These are phyloP conservation scores for Rhododendron simsii DNA, from an alignment of 148 eudicot species.

Conservation along the genomic window DNA sequence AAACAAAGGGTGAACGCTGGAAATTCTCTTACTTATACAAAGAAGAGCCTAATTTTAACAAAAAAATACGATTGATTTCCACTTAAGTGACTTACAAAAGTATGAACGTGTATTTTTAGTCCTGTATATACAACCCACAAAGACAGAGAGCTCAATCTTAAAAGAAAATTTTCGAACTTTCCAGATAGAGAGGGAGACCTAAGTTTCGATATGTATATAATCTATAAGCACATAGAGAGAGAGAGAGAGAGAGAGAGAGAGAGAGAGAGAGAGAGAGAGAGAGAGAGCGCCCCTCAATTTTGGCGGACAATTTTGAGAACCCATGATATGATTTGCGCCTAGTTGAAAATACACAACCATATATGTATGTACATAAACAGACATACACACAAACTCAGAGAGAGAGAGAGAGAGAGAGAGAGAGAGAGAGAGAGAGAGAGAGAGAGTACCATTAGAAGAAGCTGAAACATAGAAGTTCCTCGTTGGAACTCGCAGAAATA, in stretches of 20 bases:
- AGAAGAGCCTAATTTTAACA: background rate
- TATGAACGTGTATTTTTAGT: background rate
- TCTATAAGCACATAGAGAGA: too few relatives aligned
- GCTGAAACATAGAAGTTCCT: constrained; percentile 19
- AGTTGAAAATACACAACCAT: background rate
- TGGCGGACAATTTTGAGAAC: background rate
- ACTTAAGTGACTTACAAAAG: background rate
- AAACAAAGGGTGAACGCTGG: background rate
- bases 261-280: background rate
- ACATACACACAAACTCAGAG: background rate
- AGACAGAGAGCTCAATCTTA: background rate
- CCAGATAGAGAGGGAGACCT: background rate
- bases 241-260: too few relatives aligned
- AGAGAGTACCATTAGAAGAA: constrained; percentile 21
- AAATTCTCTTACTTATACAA: background rate
- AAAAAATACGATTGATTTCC: background rate
- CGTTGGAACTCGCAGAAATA: constrained; percentile 11
- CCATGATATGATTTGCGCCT: background rate
- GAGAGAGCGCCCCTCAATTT: too few relatives aligned
- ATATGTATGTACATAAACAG: background rate
- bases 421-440: too few relatives aligned
- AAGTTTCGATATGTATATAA: too few relatives aligned
- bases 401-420: constrained; percentile 1
- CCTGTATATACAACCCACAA: background rate
- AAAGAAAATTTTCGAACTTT: background rate